Conservation (phyloP, 306 rosid genomes). For the Sechiopsis laciniata region DNA sequence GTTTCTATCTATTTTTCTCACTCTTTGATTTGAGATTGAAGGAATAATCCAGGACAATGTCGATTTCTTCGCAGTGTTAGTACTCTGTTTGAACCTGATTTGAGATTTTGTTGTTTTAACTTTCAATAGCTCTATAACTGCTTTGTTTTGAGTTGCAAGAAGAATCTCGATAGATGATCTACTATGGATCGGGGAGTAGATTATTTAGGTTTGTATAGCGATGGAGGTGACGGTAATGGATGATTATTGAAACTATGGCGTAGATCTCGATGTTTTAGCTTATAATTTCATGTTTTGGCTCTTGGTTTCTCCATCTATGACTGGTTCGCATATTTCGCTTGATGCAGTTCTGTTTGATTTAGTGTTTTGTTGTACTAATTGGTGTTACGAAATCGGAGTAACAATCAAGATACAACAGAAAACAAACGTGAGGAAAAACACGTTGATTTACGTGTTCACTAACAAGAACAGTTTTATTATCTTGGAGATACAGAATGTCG, state of each 20-base stretch:
- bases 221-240: conserved; percentile 11
- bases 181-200: background rate
- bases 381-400: no score
- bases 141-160: conserved; percentile 11
- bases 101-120: background rate
- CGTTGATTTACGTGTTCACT: no score
- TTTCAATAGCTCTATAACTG: background rate
- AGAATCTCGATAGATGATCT: background rate
- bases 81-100: background rate
- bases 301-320: background rate
- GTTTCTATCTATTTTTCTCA: conserved; percentile 24
- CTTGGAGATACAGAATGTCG: no score
- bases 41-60: background rate
- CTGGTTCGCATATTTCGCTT: conserved; percentile 1
- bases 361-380: background rate
- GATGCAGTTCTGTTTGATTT: background rate
- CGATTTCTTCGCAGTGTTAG: background rate
- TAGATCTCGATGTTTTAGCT: background rate
- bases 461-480: no score
- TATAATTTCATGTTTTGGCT: conserved; percentile 15
- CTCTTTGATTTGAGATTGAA: background rate
- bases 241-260: background rate
- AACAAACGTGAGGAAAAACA: no score
- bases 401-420: no score
- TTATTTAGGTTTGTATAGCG: background rate